Evolutionary conservation across 1,139 yeast genomes (phyloP), one percentile per base, ranked within the genome.

Genomic region (Nematodospora anomalae): DNA sequence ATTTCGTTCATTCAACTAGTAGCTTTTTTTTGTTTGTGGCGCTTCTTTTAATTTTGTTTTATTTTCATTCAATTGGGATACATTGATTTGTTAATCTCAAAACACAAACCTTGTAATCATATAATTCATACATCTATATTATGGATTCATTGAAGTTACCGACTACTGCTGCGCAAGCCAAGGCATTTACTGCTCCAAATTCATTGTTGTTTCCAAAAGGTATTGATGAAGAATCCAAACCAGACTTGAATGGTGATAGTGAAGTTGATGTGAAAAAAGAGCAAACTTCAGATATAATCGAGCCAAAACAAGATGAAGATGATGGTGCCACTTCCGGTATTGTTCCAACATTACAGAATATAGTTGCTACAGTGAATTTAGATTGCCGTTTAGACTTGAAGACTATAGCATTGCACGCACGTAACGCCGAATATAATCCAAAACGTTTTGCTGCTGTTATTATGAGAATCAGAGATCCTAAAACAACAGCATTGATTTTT

Each of bases 401-500:
- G 58, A 94, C 98, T 18, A 94, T 92, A 61, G 99, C 99, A 1
- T 71, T 92, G 48, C 99, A 92, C 64, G 98, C 98, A 3, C 89
- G 99, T 76, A 92, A 92, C 65, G 99, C 99, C 20, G 99, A 92
- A 63, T 92, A 92, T 63, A 92, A 92, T 55, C 98, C 98, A 36
- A 69, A 81, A 67, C 96, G 99, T 71, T 92, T 92, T 70, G 99
- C 99, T 11, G 99, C 99, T 40, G 99, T 92, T 37, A 92, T 92
- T 52, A 94, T 92, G 99, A 87, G 99, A 75, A 92, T 92, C 52
- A 80, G 99, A 65, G 98, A 92, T 60, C 99, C 99, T 16, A 92
- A 92, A 61, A 94, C 98, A 1, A 92, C 99, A 2, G 98, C 98
- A 0, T 75, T 92, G 56, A 94, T 92, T 51, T 94, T 92, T 64